phyloP scores from a whole-genome alignment of 345 rosid genomes.

The Eucalyptus camaldulensis region DNA sequence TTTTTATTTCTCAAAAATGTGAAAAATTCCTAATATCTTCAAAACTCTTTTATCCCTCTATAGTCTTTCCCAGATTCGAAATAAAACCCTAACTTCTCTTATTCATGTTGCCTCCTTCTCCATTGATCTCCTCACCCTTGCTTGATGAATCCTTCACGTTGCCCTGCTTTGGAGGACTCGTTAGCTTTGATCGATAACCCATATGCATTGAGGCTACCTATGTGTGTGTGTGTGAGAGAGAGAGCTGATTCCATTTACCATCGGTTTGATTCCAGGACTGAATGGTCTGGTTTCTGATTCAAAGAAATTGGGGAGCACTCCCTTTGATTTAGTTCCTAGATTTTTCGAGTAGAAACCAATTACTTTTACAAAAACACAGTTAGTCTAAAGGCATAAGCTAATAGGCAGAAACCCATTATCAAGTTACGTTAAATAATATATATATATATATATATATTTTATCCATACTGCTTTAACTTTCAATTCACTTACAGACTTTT shows the following conservation, averaged over 20 bases:
- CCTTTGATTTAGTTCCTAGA: neutral
- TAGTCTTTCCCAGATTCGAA: too few relatives aligned
- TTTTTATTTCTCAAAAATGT: too few relatives aligned
- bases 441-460: too few relatives aligned
- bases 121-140: neutral
- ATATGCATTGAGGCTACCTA: fast-evolving
- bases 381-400: neutral
- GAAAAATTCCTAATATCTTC: neutral
- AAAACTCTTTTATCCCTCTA: neutral
- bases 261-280: fast-evolving
- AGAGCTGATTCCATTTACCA: too few relatives aligned
- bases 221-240: too few relatives aligned
- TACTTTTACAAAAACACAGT: fast-evolving
- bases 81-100: neutral
- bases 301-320: fast-evolving
- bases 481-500: too few relatives aligned
- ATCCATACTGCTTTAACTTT: fast-evolving
- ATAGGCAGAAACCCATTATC: fast-evolving
- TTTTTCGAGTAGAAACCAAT: fast-evolving
- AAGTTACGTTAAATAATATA: fast-evolving
- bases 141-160: neutral
- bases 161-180: neutral
- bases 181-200: neutral
- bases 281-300: neutral
- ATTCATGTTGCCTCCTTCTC: neutral